phyloP scores from a whole-genome alignment of 2,329 filamentous ascomycete genomes.

The Beauveria sp. region DNA sequence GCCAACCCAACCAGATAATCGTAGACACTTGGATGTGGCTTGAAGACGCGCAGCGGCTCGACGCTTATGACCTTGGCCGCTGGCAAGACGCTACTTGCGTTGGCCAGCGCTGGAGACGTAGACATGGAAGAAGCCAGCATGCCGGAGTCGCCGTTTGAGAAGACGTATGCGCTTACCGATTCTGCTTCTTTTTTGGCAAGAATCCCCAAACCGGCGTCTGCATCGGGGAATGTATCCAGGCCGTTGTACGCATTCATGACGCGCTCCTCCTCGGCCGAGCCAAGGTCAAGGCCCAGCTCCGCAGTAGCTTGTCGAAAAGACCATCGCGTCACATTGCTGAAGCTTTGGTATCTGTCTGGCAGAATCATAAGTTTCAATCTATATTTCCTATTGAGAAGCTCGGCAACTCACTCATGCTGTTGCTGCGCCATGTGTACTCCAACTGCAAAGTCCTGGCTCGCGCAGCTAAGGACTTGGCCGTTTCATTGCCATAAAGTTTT shows the following conservation, averaged over 20 bases:
- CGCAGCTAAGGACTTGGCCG: conserved; percentile 47
- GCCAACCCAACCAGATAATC: conserved; percentile 45
- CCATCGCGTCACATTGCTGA: conserved; percentile 53
- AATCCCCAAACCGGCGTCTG: conserved; percentile 42
- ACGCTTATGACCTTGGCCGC: conserved; percentile 47
- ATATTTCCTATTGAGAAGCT: not conserved
- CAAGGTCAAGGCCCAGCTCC: conserved; percentile 44
- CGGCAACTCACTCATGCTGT: conserved; percentile 58
- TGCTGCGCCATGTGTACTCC: conserved; percentile 71
- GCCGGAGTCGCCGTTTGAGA: conserved; percentile 59
- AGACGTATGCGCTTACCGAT: conserved; percentile 49
- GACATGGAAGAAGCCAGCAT: conserved; percentile 57
- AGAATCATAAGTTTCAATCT: not conserved
- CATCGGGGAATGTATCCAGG: conserved; percentile 58
- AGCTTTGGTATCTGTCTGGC: conserved; percentile 44
- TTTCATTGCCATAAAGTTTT: conserved; percentile 48
- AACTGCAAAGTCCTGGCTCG: conserved; percentile 64
- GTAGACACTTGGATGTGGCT: conserved; percentile 58
- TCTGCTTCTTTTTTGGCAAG: conserved; percentile 29
- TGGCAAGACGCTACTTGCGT: conserved; percentile 37
- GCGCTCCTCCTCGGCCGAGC: conserved; percentile 32
- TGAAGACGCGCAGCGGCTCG: conserved; percentile 53
- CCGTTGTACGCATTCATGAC: conserved; percentile 59
- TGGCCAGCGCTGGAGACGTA: conserved; percentile 47
- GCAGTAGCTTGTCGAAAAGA: conserved; percentile 56